Base-by-base conservation (phyloP, 139 green algal species). In the Limnomonas spitsbergensis region DNA sequence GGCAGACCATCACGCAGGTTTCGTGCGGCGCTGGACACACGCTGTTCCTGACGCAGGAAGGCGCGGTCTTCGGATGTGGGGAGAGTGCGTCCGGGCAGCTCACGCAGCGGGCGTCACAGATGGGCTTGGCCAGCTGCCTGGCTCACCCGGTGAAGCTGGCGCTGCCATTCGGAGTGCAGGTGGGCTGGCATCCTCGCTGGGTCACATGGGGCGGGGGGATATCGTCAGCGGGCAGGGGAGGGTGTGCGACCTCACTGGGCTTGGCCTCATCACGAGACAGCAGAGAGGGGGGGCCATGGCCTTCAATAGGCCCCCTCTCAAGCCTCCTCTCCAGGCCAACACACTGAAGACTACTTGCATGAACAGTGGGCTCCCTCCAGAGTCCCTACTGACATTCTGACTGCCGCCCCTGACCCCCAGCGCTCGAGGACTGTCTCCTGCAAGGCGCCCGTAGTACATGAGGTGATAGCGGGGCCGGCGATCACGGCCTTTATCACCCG, bases 11-110 rank as follows among this genome's bases (percentile, higher is more conserved):
- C 9, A 27, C 42, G 35, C 39, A 72, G 3, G 89, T 93, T 1
- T 83, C 87, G n/a, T 91, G 84, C 39, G 91, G 91, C 24, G 34
- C 67, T 1, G 53, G 78, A 20, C 91, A 96, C 80, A 88, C 89
- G 2, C 74, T 96, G 6, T 94, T 94, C 75, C 83, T 96, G 7
- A 82, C 80, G 69, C 69, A 79, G 39, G 86, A 93, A 39, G 91
- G 91, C 1, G 42, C 39, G 27, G 83, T 96, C 26, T 92, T 84
- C 67, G 91, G 88, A 47, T 94, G 88, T 66, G 91, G 91, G 72
- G 75, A 71, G 9, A 69, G 69, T 4, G 7, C 37, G 7, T 38
- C 70, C 7, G 40, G 75, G 29, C 80, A 54, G 38, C 67, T 79
- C 27, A 70, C 72, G 29, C 47, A 82, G 54, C 75, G n/a, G 53